phyloP scores from a whole-genome alignment of 2,329 filamentous ascomycete genomes.

The Neobulgaria alba region DNA sequence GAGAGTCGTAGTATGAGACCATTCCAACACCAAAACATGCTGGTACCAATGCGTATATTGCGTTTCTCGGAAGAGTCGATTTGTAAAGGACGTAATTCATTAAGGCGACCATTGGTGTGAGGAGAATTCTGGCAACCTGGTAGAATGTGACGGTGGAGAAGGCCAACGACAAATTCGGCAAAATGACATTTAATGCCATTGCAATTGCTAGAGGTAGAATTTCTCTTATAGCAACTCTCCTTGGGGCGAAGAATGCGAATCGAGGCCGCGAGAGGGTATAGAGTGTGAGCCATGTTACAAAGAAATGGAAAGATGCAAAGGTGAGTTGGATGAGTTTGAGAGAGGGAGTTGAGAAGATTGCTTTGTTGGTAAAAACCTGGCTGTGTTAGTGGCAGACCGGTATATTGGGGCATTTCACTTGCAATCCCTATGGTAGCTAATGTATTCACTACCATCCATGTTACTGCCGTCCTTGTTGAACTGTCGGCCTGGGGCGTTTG shows the following conservation, averaged over 20 bases:
- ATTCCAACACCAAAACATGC: conserved; percentile 57
- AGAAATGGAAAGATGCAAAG: conserved; percentile 62
- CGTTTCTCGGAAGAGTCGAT: conserved; percentile 44
- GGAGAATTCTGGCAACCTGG: conserved; percentile 58
- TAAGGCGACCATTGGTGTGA: conserved; percentile 55
- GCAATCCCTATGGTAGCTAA: conserved; percentile 56
- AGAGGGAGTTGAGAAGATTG: conserved; percentile 55
- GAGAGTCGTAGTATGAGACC: conserved; percentile 62
- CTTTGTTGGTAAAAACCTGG: conserved; percentile 57
- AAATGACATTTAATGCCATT: conserved; percentile 62
- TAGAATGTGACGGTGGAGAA: conserved; percentile 63
- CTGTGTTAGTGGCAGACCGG: background rate
- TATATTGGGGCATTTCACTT: conserved; percentile 22
- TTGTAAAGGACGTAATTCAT: conserved; percentile 57
- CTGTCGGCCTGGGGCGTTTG: conserved; percentile 18
- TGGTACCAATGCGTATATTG: conserved; percentile 44
- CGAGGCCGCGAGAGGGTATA: conserved; percentile 49
- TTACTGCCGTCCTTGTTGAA: conserved; percentile 33
- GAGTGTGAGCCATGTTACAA: conserved; percentile 56
- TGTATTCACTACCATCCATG: conserved; percentile 55
- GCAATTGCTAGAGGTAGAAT: conserved; percentile 57
- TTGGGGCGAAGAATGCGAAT: conserved; percentile 50
- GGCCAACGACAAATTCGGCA: conserved; percentile 59
- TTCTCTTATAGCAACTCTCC: conserved; percentile 43
- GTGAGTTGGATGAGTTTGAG: conserved; percentile 54